Evolutionary conservation across 192 early-diverging fungal genomes (phyloP).

Genomic region (Backusella psychrophila): DNA sequence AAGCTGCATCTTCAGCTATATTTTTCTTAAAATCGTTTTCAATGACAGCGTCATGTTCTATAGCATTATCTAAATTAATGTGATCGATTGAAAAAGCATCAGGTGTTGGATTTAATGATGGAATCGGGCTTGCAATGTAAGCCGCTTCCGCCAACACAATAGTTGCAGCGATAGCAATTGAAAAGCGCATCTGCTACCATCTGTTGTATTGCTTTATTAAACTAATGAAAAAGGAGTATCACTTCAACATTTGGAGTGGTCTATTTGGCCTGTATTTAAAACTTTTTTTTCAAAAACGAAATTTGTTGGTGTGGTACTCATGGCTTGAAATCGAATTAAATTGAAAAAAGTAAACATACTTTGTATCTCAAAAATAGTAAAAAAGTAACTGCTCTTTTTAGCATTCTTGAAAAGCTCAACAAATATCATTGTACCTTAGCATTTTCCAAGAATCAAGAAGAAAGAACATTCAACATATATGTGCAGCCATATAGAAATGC

Average conservation of each 20-base stretch:
- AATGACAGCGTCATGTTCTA: not conserved
- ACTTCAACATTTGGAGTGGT: not conserved
- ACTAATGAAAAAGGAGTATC: not conserved
- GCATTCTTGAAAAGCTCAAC: not conserved
- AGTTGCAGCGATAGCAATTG: not conserved
- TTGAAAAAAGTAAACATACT: not conserved
- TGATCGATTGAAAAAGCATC: not conserved
- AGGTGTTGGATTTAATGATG: not conserved
- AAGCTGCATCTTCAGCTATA: not conserved
- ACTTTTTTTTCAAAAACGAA: not conserved
- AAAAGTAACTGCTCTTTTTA: not conserved
- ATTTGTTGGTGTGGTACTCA: not conserved
- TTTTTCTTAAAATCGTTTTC: not conserved
- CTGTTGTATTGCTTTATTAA: not conserved
- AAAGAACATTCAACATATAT: no score
- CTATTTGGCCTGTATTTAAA: not conserved
- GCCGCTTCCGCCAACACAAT: not conserved
- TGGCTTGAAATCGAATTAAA: not conserved
- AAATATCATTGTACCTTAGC: not conserved
- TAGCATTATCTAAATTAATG: not conserved
- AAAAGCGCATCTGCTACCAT: not conserved
- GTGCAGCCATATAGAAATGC: no score
- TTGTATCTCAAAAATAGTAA: not conserved
- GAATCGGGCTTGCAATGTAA: not conserved
- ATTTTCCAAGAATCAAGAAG: no score